phyloP scores from a whole-genome alignment of 441 rosid genomes.

The Gossypium aridum region DNA sequence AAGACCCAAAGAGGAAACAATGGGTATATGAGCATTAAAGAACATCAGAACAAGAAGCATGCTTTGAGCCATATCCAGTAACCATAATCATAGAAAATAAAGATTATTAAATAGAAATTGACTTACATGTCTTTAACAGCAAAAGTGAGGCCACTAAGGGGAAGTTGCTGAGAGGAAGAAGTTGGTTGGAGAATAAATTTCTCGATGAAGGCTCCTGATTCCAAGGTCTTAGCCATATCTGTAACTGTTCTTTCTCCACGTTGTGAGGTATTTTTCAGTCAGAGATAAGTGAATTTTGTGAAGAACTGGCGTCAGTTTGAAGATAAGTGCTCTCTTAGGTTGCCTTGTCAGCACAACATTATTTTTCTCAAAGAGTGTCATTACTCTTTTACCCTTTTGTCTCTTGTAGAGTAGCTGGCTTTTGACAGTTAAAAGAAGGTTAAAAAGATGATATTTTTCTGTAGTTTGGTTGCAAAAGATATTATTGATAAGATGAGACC shows the following conservation, averaged over 20 bases:
- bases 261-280: neutral
- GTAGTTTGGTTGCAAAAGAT: no score
- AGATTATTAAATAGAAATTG: neutral
- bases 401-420: no score
- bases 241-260: neutral
- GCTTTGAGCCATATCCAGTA: neutral
- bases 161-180: constrained; percentile 41
- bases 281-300: neutral
- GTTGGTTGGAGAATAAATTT: constrained; percentile 45
- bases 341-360: neutral
- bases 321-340: neutral
- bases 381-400: constrained; percentile 7
- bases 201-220: constrained; percentile 80
- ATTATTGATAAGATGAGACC: no score
- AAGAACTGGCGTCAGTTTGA: neutral
- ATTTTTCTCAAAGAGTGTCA: neutral
- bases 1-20: neutral
- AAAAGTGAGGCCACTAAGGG: constrained; percentile 63
- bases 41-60: neutral
- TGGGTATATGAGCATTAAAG: neutral
- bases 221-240: constrained; percentile 40
- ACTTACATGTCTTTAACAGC: constrained; percentile 88
- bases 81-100: neutral
- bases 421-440: no score
- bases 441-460: no score